Evolutionary conservation across 192 early-diverging fungal genomes (phyloP), one percentile per base, ranked within the genome.

Genomic region (Gaertneriomyces sp.): DNA sequence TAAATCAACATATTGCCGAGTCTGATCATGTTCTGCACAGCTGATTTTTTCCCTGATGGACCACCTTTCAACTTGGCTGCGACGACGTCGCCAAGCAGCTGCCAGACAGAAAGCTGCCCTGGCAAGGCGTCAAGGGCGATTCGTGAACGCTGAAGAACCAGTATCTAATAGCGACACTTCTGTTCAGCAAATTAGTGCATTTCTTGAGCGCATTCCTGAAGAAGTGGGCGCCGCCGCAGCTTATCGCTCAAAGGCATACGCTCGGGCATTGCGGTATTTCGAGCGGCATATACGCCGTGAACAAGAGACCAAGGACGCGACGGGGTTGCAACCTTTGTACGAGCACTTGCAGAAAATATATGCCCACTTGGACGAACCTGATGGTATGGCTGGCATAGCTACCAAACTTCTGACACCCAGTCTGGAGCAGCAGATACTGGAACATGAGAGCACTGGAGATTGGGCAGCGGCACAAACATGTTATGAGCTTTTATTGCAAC

Each of bases 391-490:
- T 33, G 90, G 88, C 6, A 68, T 90, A 3, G 72, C 84, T 5
- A 79, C 66, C 0, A 51, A 78, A 50, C 75, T 88, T 65, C 59
- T 76, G 1, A 74, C 72, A 16, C 81, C 79, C 9, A 75, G 75
- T 0, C 20, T 78, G 42, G 86, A 89, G n/a, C 85, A 90, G 66
- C 81, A 90, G 49, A 73, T 89, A 14, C 58, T 86, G 1, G 83
- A 84, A 25, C 82, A 86, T 66, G 86, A 90, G 59, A 73, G 76
- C 16, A 76, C 78, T 0, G 88, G 85, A 41, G 64, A 71, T 16
- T 93, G 88, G 89, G 83, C 75, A 9, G 64, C 76, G 7, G 90
- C 88, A 3, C 87, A 89, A 51, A 79, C 81, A 2, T 86, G 85
- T 44, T 86, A 86, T 45, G 86, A 90, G 62, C 51, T 81, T 14